Base-by-base conservation (phyloP, 345 rosid genomes). In the Excoecaria cochinchinensis region DNA sequence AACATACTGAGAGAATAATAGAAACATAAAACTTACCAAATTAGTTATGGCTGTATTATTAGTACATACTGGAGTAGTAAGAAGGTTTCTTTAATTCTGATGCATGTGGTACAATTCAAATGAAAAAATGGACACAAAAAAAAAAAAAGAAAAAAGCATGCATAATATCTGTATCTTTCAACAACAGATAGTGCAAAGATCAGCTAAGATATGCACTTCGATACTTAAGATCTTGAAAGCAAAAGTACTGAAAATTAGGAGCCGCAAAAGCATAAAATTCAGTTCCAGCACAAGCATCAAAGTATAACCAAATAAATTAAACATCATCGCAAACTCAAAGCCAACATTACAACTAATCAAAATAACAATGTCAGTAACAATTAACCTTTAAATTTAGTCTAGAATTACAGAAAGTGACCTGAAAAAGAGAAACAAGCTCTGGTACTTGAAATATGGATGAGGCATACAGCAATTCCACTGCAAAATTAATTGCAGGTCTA, bases 391-490 rank as follows among this genome's bases (percentile, higher is more conserved):
- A 47, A 67, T 12, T 39, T 21, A 6, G 14, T 72, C 25, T 46
- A 65, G 44, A 72, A 38, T 11, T 12, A 44, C 19, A 71, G 21
- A 47, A 22, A 70, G 85, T 70, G 24, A 93, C 99, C 98, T 93
- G 99, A 76, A 88, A 89, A 15, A 91, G 89, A 8, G 96, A 90
- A 72, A 90, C 88, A 58, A 95, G 76, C 81, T 95, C 99, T 0
- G 85, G 89, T 66, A 93, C 84, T 82, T 86, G 89, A 80, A 95
- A 95, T 74, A 89, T 83, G 68, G 77, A 76, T 0, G 98, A 86
- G 21, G 97, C 98, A 86, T 90, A 95, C 89, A 91, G 82, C 94
- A 93, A 78, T 79, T 95, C 97, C 79, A 90, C 96, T 1, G 87
- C 84, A 70, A 93, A 95, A 80, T 77, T 78, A 69, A 95, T 90